phyloP scores from a whole-genome alignment of 2,329 filamentous ascomycete species.

The Exophiala sideris region DNA sequence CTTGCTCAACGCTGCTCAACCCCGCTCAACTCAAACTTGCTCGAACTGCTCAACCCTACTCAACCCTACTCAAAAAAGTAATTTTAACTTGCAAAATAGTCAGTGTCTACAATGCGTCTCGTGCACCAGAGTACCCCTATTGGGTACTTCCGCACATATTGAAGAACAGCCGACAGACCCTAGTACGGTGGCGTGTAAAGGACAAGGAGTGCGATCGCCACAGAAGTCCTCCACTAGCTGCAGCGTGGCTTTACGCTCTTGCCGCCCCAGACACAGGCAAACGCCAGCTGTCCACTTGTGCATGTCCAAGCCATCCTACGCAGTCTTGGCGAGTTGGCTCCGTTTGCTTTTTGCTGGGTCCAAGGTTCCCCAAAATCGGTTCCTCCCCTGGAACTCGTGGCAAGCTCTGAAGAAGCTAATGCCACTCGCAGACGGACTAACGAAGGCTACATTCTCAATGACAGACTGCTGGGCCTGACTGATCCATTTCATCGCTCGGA shows the following conservation, averaged over 20 bases:
- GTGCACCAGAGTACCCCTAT: constrained; percentile 6
- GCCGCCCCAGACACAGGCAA: constrained; percentile 1
- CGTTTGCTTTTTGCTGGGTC: constrained; percentile 5
- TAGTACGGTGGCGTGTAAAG: constrained; percentile 4
- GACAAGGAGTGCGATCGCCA: constrained; percentile 5
- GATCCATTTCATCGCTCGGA: background rate
- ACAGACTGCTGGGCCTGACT: constrained; percentile 3
- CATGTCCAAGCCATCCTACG: constrained; percentile 3
- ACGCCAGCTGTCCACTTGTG: background rate
- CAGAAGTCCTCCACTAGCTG: constrained; percentile 4
- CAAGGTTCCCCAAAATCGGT: constrained; percentile 7
- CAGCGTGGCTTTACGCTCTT: constrained; percentile 6
- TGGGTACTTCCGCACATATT: constrained; percentile 6
- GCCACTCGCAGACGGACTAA: constrained; percentile 5
- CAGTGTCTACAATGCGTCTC: constrained; percentile 4
- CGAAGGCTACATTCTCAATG: constrained; percentile 6
- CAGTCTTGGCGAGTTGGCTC: constrained; percentile 6
- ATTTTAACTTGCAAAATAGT: constrained; percentile 7
- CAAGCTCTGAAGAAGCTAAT: background rate
- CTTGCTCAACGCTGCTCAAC: background rate
- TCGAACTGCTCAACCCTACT: constrained; percentile 3
- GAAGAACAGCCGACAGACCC: constrained; percentile 4
- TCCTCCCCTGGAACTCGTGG: constrained; percentile 5
- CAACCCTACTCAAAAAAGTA: constrained; percentile 5
- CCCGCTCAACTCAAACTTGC: constrained; percentile 2